phyloP scores from a whole-genome alignment of 176 grass and related monocot species.

The Microstegium vimineum region DNA sequence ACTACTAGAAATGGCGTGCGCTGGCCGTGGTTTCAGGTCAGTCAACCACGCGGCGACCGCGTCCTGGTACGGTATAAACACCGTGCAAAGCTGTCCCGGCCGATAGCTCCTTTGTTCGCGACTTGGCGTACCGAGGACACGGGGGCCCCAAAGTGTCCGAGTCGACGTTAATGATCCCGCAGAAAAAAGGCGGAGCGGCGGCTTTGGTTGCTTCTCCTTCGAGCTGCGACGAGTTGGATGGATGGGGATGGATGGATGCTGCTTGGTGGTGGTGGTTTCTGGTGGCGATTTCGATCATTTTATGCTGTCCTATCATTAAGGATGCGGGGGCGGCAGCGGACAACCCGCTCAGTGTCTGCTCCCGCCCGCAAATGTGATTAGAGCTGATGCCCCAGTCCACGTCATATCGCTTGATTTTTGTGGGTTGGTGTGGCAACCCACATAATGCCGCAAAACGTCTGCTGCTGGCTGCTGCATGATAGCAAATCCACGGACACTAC shows the following conservation, averaged over 20 bases:
- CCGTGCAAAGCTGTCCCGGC: too few relatives aligned
- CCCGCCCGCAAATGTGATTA: too few relatives aligned
- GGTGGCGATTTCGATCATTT: background rate
- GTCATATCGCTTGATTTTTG: too few relatives aligned
- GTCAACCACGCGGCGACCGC: slow-evolving; percentile 8
- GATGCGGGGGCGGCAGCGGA: too few relatives aligned
- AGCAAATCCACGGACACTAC: too few relatives aligned
- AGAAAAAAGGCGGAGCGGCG: background rate
- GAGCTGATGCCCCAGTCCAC: too few relatives aligned
- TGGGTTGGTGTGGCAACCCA: too few relatives aligned
- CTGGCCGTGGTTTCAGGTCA: background rate
- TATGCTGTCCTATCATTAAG: background rate
- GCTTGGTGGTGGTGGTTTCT: background rate
- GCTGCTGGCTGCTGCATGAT: too few relatives aligned
- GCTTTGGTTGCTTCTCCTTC: background rate
- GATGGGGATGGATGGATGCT: background rate
- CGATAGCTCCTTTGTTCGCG: background rate
- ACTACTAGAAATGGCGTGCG: background rate
- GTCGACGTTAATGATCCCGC: background rate
- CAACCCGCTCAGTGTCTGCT: too few relatives aligned
- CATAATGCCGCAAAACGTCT: too few relatives aligned
- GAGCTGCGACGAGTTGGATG: background rate
- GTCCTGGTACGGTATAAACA: background rate
- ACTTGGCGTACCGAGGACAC: too few relatives aligned
- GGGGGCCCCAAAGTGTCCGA: background rate